Evolutionary conservation across 495 filamentous ascomycete genomes (phyloP).

Genomic region (Hypoxylon perforatum): DNA sequence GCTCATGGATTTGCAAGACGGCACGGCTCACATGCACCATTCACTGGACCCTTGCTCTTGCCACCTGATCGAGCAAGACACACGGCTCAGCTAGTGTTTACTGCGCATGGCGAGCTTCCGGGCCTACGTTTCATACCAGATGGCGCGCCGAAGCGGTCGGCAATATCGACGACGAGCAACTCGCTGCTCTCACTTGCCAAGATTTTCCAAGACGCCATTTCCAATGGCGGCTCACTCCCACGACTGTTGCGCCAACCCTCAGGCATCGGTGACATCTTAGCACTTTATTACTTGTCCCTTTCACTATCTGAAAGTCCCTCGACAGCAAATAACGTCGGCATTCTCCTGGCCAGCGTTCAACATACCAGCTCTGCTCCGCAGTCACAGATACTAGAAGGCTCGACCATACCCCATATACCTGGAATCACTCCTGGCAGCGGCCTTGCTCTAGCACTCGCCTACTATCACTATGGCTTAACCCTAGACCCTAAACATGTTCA

Average conservation of each 20-base stretch:
- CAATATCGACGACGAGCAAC: conserved; percentile 94
- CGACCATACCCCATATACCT: conserved; percentile 66
- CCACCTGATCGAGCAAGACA: conserved; percentile 85
- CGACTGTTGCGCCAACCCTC: conserved; percentile 69
- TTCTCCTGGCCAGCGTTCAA: conserved; percentile 92
- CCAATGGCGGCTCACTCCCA: conserved; percentile 72
- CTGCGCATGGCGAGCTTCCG: conserved; percentile 79
- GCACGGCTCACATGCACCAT: conserved; percentile 26
- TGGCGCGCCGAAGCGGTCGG: conserved; percentile 79
- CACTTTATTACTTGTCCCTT: conserved; percentile 95
- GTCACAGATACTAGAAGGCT: conserved; percentile 37
- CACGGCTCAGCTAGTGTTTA: conserved; percentile 87
- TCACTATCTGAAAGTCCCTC: conserved; percentile 96
- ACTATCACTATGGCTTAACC: conserved; percentile 92
- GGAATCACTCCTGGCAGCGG: conserved; percentile 89
- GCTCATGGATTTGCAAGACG: conserved; percentile 42
- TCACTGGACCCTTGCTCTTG: conserved; percentile 70
- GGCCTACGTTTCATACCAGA: conserved; percentile 81
- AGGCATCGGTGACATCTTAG: conserved; percentile 91
- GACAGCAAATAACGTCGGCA: conserved; percentile 98
- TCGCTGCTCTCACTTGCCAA: conserved; percentile 94
- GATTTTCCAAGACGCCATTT: conserved; percentile 99
- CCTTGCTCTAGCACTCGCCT: conserved; percentile 86
- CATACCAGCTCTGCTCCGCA: conserved; percentile 66
- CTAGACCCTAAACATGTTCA: conserved; percentile 95